Evolutionary conservation across 306 rosid genomes (phyloP), one percentile per base, ranked within the genome.

Genomic region (Cucurbita ficifolia): DNA sequence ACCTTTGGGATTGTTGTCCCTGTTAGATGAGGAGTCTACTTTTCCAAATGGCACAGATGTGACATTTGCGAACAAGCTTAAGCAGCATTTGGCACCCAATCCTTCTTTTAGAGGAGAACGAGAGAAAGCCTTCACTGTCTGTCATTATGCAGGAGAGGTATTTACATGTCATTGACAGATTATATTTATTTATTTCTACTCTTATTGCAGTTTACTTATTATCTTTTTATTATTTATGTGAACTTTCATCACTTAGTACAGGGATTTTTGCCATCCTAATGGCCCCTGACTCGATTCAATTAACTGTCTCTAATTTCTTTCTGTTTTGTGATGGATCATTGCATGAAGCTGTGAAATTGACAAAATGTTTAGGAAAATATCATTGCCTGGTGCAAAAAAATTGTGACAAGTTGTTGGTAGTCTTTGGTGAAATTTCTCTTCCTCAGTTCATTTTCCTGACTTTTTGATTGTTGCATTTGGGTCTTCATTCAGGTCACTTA

Each of bases 81-180:
- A 91, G 92, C 97, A 91, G 81, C 99, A 95, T 78, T 82, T 95
- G 79, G 83, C 76, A 49, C 80, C 90, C 59, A 88, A 86, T 84
- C 82, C 91, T 74, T 87, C 88, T 75, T 95, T 95, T 83, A 95
- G 82, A 85, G 99, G 96, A 84, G 92, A 84, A 85, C 85, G 99
- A 49, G 96, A 79, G 67, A 91, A 87, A 80, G 97, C 91, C 75
- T 95, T 95, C 77, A 73, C 96, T 19, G 96, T 91, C 74, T 55
- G 80, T 82, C 99, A 95, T 81, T 95, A 95, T 84, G 99, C 99
- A 2, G 99, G 99, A 84, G 99, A 95, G 99, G 99, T 95, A 95
- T 69, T 80, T 59, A 70, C 74, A 60, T 82, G 51, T 8, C 63
- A 72, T 10, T 18, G 39, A 14, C 17, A 18, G 18, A 19, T 38